These are phyloP conservation scores for Dioszegia hungarica DNA, from an alignment of 768 basidiomycete species.

Conservation along the genomic window DNA sequence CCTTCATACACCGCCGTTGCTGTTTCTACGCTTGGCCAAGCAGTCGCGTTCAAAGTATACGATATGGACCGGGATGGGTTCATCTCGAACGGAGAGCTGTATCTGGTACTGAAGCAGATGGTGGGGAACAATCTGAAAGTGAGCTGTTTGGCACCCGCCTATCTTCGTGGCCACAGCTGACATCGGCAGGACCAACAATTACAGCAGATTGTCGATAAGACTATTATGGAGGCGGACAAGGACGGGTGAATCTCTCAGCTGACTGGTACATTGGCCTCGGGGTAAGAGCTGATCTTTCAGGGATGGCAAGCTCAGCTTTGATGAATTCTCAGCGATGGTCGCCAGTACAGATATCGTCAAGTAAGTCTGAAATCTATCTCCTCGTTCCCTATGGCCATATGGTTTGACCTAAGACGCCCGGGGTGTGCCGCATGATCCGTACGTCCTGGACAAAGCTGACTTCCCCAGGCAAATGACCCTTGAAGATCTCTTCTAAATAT, in stretches of 20 bases:
- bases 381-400: no score
- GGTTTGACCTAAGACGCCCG: no score
- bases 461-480: slow-evolving; percentile 43
- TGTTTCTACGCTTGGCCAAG: background rate
- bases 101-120: slow-evolving; percentile 99
- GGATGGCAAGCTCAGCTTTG: slow-evolving; percentile 94
- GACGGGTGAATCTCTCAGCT: slow-evolving; percentile 58
- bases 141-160: slow-evolving; percentile 8
- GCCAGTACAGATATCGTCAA: slow-evolving; percentile 98
- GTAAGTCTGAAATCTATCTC: slow-evolving; percentile 27
- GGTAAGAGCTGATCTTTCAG: slow-evolving; percentile 22
- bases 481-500: slow-evolving; percentile 38
- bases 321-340: slow-evolving; percentile 94
- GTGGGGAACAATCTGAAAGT: slow-evolving; percentile 98
- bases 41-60: slow-evolving; percentile 99
- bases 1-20: background rate
- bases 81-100: slow-evolving; percentile 98
- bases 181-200: slow-evolving; percentile 79
- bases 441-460: background rate
- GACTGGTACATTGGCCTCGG: no score
- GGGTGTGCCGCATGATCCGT: no score
- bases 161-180: background rate
- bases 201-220: slow-evolving; percentile 99
- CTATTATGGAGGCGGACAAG: slow-evolving; percentile 98
- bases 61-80: slow-evolving; percentile 96